phyloP scores from a whole-genome alignment of 176 grass and related monocot genomes.

The Typha latifolia region DNA sequence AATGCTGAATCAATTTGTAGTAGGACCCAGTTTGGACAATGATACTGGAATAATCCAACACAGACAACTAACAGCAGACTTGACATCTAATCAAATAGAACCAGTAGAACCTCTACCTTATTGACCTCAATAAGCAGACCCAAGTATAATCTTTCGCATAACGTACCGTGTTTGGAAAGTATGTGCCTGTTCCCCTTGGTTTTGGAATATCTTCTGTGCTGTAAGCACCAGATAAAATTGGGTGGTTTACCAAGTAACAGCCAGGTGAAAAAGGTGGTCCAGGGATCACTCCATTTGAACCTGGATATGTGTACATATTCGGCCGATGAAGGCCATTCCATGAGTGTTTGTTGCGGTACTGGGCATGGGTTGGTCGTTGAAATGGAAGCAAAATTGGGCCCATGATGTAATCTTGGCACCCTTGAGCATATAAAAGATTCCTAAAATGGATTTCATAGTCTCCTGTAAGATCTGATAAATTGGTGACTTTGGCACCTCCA shows the following conservation, averaged over 20 bases:
- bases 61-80: neutral
- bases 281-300: constrained; percentile 34
- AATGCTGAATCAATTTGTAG: too few species aligned
- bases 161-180: constrained; percentile 65
- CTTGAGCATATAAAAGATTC: constrained; percentile 46
- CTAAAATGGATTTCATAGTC: constrained; percentile 27
- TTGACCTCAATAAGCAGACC: constrained; percentile 8
- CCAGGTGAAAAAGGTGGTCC: constrained; percentile 31
- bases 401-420: constrained; percentile 23
- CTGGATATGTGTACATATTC: constrained; percentile 37
- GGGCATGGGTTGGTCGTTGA: constrained; percentile 21
- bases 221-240: constrained; percentile 29
- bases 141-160: constrained; percentile 11
- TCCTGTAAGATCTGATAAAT: constrained; percentile 50
- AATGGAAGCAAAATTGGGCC: constrained; percentile 30
- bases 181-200: constrained; percentile 74
- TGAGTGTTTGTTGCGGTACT: constrained; percentile 39
- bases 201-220: constrained; percentile 43
- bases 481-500: constrained; percentile 21
- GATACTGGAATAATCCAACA: neutral
- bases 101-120: neutral
- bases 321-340: constrained; percentile 44
- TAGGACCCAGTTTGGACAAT: too few species aligned
- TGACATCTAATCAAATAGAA: neutral
- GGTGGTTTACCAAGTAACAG: constrained; percentile 40